A percentile compares a stretch with the other conserved stretches of the same genome.
Conservation (phyloP, 116 monocot species). For the Cymodocea nodosa region DNA sequence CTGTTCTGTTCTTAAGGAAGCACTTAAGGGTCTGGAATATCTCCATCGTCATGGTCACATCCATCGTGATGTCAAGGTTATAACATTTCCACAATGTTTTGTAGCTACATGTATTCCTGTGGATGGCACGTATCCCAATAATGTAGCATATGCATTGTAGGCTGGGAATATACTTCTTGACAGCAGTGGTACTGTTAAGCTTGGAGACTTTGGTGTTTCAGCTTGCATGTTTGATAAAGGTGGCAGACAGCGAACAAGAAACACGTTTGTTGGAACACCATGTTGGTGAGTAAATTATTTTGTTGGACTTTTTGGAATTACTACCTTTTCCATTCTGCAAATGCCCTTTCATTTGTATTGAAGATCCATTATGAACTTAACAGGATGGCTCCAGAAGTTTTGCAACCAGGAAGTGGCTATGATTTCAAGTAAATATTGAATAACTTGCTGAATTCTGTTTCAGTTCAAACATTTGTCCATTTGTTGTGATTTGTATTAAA, state of each 20-base stretch:
- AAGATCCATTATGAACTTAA: background rate
- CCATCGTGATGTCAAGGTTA: conserved; percentile 97
- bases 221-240: conserved; percentile 96
- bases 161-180: conserved; percentile 99
- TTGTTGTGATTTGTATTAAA: too few species aligned
- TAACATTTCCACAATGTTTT: background rate
- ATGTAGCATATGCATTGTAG: conserved; percentile 22
- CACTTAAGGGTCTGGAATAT: conserved; percentile 91
- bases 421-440: conserved; percentile 78
- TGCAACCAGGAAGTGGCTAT: conserved; percentile 93
- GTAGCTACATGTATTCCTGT: background rate
- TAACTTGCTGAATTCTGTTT: background rate
- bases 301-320: background rate
- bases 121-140: background rate
- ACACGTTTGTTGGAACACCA: conserved; percentile 96
- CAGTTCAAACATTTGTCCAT: too few species aligned
- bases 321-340: background rate
- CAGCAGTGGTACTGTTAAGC: conserved; percentile 71
- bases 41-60: conserved; percentile 88
- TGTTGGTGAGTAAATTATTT: conserved; percentile 53
- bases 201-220: conserved; percentile 94
- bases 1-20: conserved; percentile 68
- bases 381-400: conserved; percentile 99
- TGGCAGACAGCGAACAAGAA: conserved; percentile 77
- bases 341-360: conserved; percentile 5